phyloP scores from a whole-genome alignment of 345 rosid genomes.

The sweet orange (Citrus sinensis) region DVS_A1.0 CM039165.1:34466001-34466500 shows the following conservation, averaged over 20 bases:
- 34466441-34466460: neutral
- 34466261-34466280: slow-evolving; percentile 83
- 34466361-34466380: neutral
- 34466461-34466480: neutral
- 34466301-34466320: neutral
- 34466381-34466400: too few relatives aligned
- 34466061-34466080: neutral
- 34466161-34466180: slow-evolving; percentile 54
- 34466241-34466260: slow-evolving; percentile 97
- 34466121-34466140: neutral
- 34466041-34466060: slow-evolving; percentile 89
- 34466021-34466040: slow-evolving; percentile 85
- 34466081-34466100: neutral
- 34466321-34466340: neutral
- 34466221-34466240: slow-evolving; percentile 88
- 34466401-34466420: neutral
- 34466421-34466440: too few relatives aligned
- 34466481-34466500: too few relatives aligned
- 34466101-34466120: neutral
- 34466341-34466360: neutral
- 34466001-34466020: slow-evolving; percentile 91
- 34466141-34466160: too few relatives aligned
- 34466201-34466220: slow-evolving; percentile 68
- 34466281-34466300: slow-evolving; percentile 56
- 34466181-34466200: slow-evolving; percentile 89